phyloP scores from a whole-genome alignment of 2,329 filamentous ascomycete species.

The Hypoxylon sp. region DNA sequence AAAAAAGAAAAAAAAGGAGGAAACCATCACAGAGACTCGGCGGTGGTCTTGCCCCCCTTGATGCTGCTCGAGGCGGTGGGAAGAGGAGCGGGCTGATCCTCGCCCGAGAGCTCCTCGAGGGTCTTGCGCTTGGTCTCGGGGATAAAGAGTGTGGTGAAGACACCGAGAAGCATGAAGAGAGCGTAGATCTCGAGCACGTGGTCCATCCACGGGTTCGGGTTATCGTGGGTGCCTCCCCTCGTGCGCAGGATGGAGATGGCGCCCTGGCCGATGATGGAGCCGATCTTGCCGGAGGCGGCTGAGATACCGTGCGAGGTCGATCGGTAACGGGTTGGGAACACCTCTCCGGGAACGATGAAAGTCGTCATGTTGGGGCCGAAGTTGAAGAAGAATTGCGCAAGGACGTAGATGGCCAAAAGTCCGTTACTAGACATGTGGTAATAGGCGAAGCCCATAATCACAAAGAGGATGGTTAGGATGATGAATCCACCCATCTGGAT shows the following conservation, averaged over 20 bases:
- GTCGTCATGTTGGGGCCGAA: slow-evolving; percentile 72
- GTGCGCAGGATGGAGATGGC: slow-evolving; percentile 70
- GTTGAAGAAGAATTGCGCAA: slow-evolving; percentile 74
- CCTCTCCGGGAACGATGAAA: slow-evolving; percentile 70
- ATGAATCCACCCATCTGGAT: slow-evolving; percentile 78
- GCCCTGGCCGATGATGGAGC: slow-evolving; percentile 70
- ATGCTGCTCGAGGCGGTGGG: slow-evolving; percentile 4
- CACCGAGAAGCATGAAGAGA: slow-evolving; percentile 82
- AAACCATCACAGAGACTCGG: slow-evolving; percentile 33
- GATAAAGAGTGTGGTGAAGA: slow-evolving; percentile 78
- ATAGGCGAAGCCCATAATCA: slow-evolving; percentile 75
- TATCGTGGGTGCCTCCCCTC: slow-evolving; percentile 59
- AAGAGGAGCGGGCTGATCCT: slow-evolving; percentile 48
- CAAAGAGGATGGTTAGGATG: slow-evolving; percentile 70
- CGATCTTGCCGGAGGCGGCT: slow-evolving; percentile 69
- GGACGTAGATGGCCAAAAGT: slow-evolving; percentile 69
- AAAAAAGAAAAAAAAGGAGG: slow-evolving; percentile 8
- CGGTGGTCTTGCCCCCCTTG: slow-evolving; percentile 31
- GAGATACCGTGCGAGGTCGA: slow-evolving; percentile 72
- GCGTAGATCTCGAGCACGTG: slow-evolving; percentile 83
- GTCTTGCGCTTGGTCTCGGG: slow-evolving; percentile 83
- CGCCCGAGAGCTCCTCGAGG: slow-evolving; percentile 73
- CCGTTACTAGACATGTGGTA: slow-evolving; percentile 66
- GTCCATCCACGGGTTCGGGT: slow-evolving; percentile 76
- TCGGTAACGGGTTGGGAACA: slow-evolving; percentile 70